Evolutionary conservation across 495 filamentous ascomycete genomes (phyloP).

Genomic region (Parathielavia appendiculata): DNA sequence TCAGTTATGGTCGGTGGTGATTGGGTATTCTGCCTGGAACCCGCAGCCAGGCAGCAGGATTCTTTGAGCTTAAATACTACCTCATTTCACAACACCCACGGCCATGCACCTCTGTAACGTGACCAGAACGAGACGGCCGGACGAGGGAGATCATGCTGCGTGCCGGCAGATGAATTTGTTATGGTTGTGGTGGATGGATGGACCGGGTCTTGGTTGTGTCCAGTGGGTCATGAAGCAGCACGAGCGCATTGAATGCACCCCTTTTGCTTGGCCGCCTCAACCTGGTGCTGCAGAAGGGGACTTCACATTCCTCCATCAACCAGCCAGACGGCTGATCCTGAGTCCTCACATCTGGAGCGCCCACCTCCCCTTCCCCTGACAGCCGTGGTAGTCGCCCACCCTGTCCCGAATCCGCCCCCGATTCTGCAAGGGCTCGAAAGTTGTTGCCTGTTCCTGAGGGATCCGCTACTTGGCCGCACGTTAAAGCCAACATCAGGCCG

Average conservation of each 20-base stretch:
- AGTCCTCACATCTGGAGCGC: neutral
- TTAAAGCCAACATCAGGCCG: neutral
- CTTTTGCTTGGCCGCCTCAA: neutral
- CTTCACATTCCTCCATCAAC: neutral
- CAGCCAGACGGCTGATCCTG: neutral
- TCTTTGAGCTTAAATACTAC: conserved; percentile 15
- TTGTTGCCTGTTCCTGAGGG: conserved; percentile 14
- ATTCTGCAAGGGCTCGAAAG: conserved; percentile 3
- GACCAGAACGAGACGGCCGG: neutral
- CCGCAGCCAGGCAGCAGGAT: conserved; percentile 19
- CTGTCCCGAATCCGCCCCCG: neutral
- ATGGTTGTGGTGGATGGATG: neutral
- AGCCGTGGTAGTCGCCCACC: neutral
- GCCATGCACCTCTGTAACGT: conserved; percentile 10
- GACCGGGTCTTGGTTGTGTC: neutral
- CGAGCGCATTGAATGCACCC: neutral
- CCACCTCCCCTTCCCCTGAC: neutral
- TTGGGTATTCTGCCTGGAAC: neutral
- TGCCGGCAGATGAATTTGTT: neutral
- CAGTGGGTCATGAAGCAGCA: conserved; percentile 6
- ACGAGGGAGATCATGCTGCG: neutral
- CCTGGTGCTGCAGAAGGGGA: neutral
- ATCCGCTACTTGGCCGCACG: neutral
- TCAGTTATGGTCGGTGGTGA: neutral
- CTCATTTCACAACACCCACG: conserved; percentile 4